Evolutionary conservation across 768 basidiomycete species (phyloP), one percentile per base, ranked within the genome.

Genomic region (Pleurotus giganteus): DNA sequence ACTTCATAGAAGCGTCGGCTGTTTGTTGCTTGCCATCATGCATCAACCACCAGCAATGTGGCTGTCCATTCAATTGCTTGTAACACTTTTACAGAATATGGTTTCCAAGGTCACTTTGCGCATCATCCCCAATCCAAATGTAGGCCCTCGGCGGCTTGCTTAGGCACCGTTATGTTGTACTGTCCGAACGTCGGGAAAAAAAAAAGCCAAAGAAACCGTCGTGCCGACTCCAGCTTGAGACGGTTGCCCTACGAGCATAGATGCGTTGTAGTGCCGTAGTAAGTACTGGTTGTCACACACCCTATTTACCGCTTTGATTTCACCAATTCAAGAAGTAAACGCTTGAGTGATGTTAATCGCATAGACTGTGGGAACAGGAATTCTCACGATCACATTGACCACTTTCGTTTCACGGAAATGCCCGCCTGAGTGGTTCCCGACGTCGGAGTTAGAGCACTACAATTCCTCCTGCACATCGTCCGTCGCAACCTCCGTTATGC

Each of bases 401-500:
- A n/a, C n/a, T n/a, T n/a, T 32, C 24, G 15, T n/a, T 7, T 31
- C 7, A n/a, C 49, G 49, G 49, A 37, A 51, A 23, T 51, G 15
- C 12, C 49, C 49, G 49, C 21, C 17, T 51, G 49, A 51, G 23
- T 34, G 19, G 34, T 32, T 28, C 23, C 32, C 12, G 21, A 26
- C 9, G 49, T 51, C 49, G 49, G 49, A 51, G 49, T 51, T 61
- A 53, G 57, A 57, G 60, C 52, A 55, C 54, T 56, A 54, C 32
- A 57, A 46, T 53, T 42, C 58, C 61, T 64, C 58, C 65, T 60
- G 60, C 59, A 49, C 57, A 59, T 58, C 63, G 66, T 66, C 60
- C 62, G 57, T 57, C 60, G 57, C 63, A 68, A 70, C 73, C 66
- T 70, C 65, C 65, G 62, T 66, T 53, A 86, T 88, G 85, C 72